Percentiles rank a stretch among this genome's conserved stretches.
Evolutionary conservation across 2,329 filamentous ascomycete genomes (phyloP).

Genomic region (Exophiala aquamarina): DNA sequence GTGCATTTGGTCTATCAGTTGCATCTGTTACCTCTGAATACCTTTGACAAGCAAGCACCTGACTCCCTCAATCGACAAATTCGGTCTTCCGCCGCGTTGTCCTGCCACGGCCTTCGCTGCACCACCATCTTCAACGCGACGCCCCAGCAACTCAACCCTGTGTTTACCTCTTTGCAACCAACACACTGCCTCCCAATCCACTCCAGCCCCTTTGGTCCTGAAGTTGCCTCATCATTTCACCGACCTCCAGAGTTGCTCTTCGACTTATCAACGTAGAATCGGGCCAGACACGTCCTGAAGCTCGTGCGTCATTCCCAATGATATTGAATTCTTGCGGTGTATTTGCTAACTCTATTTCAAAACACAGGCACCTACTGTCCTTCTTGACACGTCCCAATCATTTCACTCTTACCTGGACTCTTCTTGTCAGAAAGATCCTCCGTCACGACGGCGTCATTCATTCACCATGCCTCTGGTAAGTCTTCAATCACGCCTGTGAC

Average conservation of each 20-base stretch:
- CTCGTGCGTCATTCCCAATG: conserved; percentile 29
- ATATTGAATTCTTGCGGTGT: conserved; percentile 18
- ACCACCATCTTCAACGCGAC: conserved; percentile 14
- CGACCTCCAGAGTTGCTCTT: not conserved
- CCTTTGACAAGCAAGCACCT: not conserved
- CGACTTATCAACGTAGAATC: not conserved
- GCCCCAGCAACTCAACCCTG: conserved; percentile 8
- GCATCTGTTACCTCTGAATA: conserved; percentile 2
- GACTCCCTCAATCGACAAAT: not conserved
- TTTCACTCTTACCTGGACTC: no score
- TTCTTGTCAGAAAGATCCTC: not conserved
- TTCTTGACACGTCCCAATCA: conserved; percentile 7
- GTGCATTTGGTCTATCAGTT: not conserved
- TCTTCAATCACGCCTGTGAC: conserved; percentile 1
- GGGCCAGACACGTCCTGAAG: conserved; percentile 21
- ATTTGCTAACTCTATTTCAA: conserved; percentile 15
- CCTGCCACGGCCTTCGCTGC: conserved; percentile 1
- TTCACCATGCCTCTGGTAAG: conserved; percentile 29
- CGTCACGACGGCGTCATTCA: conserved; percentile 18
- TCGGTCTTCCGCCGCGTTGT: not conserved
- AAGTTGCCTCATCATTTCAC: conserved; percentile 1
- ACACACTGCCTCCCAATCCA: not conserved
- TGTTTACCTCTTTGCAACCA: conserved; percentile 3
- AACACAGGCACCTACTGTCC: conserved; percentile 3
- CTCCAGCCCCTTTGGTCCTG: not conserved